Conservation (phyloP, 2,329 filamentous ascomycete species). For the Fusarium sp. region DNA sequence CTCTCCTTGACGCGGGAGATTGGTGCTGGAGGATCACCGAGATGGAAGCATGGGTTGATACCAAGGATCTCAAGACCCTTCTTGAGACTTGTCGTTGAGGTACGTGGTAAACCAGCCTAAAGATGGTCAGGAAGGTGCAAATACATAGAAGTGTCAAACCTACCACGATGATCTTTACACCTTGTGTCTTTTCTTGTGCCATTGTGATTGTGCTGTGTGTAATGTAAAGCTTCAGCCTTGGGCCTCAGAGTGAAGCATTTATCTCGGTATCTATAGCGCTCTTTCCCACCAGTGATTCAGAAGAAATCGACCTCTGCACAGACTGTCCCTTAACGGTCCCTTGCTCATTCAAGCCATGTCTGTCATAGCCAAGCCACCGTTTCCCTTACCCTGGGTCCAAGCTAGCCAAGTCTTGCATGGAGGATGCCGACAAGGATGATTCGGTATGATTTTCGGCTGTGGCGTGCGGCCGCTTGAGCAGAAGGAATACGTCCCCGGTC, state of each 20-base stretch:
- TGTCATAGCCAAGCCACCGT: not conserved
- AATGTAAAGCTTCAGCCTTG: not conserved
- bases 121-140: no score
- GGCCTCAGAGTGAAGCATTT: not conserved
- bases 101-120: conserved; percentile 33
- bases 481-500: not conserved
- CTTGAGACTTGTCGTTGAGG: conserved; percentile 36
- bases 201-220: conserved; percentile 1
- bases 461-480: conserved; percentile 1
- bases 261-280: conserved; percentile 8
- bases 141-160: not conserved
- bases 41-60: conserved; percentile 30
- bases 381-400: not conserved
- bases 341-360: not conserved
- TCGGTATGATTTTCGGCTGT: conserved; percentile 1
- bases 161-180: conserved; percentile 36
- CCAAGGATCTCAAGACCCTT: conserved; percentile 35
- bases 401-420: not conserved
- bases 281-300: not conserved
- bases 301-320: not conserved
- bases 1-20: conserved; percentile 34
- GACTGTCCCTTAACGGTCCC: not conserved
- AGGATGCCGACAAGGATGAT: not conserved
- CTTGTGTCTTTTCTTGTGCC: not conserved
- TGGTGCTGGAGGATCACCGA: conserved; percentile 32